Percentiles rank a stretch among this genome's conserved stretches.
phyloP scores from a whole-genome alignment of 2,329 filamentous ascomycete species.

The Ophioceras dolichostomum region DNA sequence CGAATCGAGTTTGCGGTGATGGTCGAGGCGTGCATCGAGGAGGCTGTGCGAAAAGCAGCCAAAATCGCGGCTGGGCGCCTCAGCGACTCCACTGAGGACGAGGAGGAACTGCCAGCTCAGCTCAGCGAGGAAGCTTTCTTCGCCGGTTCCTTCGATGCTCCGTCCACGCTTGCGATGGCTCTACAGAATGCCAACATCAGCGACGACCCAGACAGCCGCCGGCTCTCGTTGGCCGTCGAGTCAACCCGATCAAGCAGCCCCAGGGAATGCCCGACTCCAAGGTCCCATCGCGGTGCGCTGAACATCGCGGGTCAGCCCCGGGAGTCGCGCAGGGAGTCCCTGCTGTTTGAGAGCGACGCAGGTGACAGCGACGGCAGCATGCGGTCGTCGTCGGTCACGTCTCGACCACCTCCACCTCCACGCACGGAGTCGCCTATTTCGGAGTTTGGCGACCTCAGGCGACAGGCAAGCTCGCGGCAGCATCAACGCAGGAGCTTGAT shows the following conservation, averaged over 20 bases:
- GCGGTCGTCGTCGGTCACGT: slow-evolving; percentile 64
- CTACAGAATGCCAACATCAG: slow-evolving; percentile 30
- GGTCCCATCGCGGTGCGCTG: slow-evolving; percentile 57
- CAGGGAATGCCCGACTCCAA: slow-evolving; percentile 79
- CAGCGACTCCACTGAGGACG: slow-evolving; percentile 60
- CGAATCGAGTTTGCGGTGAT: slow-evolving; percentile 85
- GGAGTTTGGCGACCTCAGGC: slow-evolving; percentile 64
- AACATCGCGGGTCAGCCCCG: slow-evolving; percentile 46
- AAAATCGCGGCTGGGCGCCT: slow-evolving; percentile 76
- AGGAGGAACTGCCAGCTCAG: slow-evolving; percentile 35
- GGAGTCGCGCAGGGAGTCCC: slow-evolving; percentile 62
- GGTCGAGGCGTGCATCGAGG: slow-evolving; percentile 91
- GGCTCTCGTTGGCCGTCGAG: slow-evolving; percentile 48
- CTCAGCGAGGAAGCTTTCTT: slow-evolving; percentile 42
- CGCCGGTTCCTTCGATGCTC: slow-evolving; percentile 43
- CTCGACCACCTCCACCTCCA: slow-evolving; percentile 49
- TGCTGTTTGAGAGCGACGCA: slow-evolving; percentile 72
- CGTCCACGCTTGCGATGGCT: slow-evolving; percentile 44
- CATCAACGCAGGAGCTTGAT: slow-evolving; percentile 81
- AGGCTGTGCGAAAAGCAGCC: slow-evolving; percentile 79
- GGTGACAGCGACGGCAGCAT: slow-evolving; percentile 83
- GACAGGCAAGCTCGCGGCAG: slow-evolving; percentile 67
- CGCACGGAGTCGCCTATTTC: slow-evolving; percentile 85
- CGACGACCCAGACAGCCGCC: slow-evolving; percentile 24
- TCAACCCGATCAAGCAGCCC: slow-evolving; percentile 86